Evolutionary conservation across 352 stramenopile species (phyloP).

Genomic region (Phytophthora pini): DNA sequence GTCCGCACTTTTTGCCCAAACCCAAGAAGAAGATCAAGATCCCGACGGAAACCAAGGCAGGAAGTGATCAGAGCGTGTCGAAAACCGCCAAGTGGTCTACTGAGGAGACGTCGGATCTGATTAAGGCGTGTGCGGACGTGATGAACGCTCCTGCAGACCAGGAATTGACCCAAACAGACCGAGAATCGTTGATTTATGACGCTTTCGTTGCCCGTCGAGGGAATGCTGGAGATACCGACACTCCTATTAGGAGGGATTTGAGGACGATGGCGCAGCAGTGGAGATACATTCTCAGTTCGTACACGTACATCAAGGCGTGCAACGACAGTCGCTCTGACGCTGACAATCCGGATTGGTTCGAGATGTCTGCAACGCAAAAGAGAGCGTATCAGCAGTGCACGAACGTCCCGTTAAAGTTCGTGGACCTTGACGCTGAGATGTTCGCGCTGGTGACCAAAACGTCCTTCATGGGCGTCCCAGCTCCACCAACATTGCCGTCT

Average conservation of each 20-base stretch:
- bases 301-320: conserved; percentile 48
- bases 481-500: conserved; percentile 16
- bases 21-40: conserved; percentile 18
- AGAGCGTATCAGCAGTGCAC: conserved; percentile 50
- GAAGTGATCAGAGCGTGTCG: conserved; percentile 12
- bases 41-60: conserved; percentile 2
- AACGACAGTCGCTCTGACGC: conserved; percentile 39
- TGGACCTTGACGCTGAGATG: conserved; percentile 46
- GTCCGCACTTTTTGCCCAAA: conserved; percentile 24
- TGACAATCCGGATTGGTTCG: conserved; percentile 39
- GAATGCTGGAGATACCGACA: conserved; percentile 30
- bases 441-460: conserved; percentile 46
- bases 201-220: conserved; percentile 38
- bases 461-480: conserved; percentile 34
- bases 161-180: conserved; percentile 32
- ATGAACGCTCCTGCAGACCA: conserved; percentile 36
- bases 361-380: conserved; percentile 40
- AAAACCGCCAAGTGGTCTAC: conserved; percentile 42
- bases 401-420: conserved; percentile 48
- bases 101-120: conserved; percentile 45
- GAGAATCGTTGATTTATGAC: conserved; percentile 45
- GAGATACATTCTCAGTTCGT: conserved; percentile 47
- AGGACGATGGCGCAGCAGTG: conserved; percentile 45
- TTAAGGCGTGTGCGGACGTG: conserved; percentile 48
- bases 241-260: conserved; percentile 31